Base-by-base conservation (phyloP, 1,139 yeast genomes). In the Pneumocystis wakefieldiae region DNA sequence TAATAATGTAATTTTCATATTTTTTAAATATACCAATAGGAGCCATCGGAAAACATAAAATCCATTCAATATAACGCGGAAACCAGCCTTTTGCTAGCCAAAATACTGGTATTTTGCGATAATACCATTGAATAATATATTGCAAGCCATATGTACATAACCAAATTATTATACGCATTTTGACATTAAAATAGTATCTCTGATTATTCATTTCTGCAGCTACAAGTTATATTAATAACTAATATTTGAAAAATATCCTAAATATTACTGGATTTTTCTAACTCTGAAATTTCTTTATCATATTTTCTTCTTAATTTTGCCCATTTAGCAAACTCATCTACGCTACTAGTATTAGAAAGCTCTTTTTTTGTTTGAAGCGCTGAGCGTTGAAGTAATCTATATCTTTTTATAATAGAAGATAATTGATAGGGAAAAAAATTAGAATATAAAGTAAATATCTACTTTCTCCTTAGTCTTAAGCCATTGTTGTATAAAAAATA, bases 301-400 rank as follows among this genome's bases (percentile, higher is more conserved):
- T 80, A 76, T 69, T 80, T 81, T 62, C 98, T 80, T 70, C 89
- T 91, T 67, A 91, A 79, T 73, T 89, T 89, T 2, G 97, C 95
- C 98, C 98, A 92, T 70, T 82, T 85, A 60, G 97, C 97, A 73
- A 91, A 92, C 70, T 92, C 85, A 72, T 92, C 97, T 73, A 91
- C 97, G 5, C 97, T 94, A 66, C 90, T 83, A 17, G 91, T 81
- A 8, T 79, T 70, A 59, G 82, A 76, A 67, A 90, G 80, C 68
- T 85, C 82, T 38, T 39, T 62, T 61, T 62, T 62, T 29, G 64
- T 32, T 28, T 35, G 19, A 28, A 62, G 12, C 14, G 58, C 39
- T 19, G 58, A 55, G 24, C 17, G 36, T n/a, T 41, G 64, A 59
- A 62, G 32, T 24, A 24, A n/a, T 62, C 48, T 28, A 59, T 62